phyloP scores from a whole-genome alignment of 2,329 filamentous ascomycete genomes.

The Nannizziopsis arthrosporioides region DNA sequence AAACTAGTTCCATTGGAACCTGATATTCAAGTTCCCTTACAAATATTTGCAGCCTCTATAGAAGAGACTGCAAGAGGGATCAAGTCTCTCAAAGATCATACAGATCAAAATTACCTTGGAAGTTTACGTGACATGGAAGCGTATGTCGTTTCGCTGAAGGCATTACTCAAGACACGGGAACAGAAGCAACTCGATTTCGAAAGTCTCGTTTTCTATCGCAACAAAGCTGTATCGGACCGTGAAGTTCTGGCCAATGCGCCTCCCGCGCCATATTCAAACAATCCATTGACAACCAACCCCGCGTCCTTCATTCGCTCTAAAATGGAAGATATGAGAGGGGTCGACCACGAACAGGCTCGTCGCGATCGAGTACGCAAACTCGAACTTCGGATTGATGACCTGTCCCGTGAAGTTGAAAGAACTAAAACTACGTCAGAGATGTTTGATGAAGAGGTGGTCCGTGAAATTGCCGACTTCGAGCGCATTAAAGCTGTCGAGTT shows the following conservation, averaged over 20 bases:
- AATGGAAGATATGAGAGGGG: slow-evolving; percentile 89
- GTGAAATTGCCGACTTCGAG: slow-evolving; percentile 88
- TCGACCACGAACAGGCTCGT: slow-evolving; percentile 86
- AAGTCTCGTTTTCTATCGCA: slow-evolving; percentile 87
- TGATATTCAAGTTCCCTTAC: slow-evolving; percentile 67
- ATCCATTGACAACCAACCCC: slow-evolving; percentile 50
- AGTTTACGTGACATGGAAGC: slow-evolving; percentile 90
- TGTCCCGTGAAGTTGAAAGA: slow-evolving; percentile 78
- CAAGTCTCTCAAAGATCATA: slow-evolving; percentile 72
- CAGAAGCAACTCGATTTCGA: slow-evolving; percentile 98
- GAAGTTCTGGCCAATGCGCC: slow-evolving; percentile 62
- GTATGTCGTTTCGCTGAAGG: slow-evolving; percentile 77
- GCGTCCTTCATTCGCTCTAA: slow-evolving; percentile 83
- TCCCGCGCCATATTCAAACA: slow-evolving; percentile 45
- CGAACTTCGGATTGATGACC: slow-evolving; percentile 81
- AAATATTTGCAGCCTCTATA: slow-evolving; percentile 74
- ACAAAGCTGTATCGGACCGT: slow-evolving; percentile 76
- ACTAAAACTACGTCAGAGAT: slow-evolving; percentile 78
- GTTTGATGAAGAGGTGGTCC: slow-evolving; percentile 92
- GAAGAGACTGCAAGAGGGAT: slow-evolving; percentile 72
- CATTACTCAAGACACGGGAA: slow-evolving; percentile 81
- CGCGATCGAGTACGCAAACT: slow-evolving; percentile 80
- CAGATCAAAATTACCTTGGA: slow-evolving; percentile 89
- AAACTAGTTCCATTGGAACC: slow-evolving; percentile 83
- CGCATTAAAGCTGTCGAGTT: slow-evolving; percentile 92